Conservation (phyloP, 805 yeast species). For the Ogataea glucozyma region DNA sequence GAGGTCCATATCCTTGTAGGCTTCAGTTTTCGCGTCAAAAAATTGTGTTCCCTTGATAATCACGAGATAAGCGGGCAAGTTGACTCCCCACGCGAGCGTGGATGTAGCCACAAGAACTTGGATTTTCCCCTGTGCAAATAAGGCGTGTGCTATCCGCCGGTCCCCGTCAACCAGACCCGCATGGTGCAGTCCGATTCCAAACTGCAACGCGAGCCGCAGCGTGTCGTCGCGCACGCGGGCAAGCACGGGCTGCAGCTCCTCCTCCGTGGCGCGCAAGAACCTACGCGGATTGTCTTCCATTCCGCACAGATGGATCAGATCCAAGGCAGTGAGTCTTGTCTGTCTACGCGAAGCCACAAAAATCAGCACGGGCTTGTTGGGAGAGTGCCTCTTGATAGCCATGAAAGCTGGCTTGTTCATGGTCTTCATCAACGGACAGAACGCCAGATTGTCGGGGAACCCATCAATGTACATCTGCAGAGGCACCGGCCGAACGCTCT, state of each 20-base stretch:
- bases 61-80: conserved; percentile 77
- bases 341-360: conserved; percentile 85
- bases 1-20: conserved; percentile 76
- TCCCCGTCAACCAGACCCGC: conserved; percentile 79
- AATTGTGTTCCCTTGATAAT: conserved; percentile 76
- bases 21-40: conserved; percentile 63
- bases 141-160: conserved; percentile 65
- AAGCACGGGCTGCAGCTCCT: conserved; percentile 54
- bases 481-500: conserved; percentile 83
- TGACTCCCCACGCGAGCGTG: conserved; percentile 88
- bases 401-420: conserved; percentile 89
- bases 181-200: conserved; percentile 81
- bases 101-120: conserved; percentile 78
- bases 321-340: conserved; percentile 77
- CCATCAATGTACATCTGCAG: conserved; percentile 86
- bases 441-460: conserved; percentile 77
- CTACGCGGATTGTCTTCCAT: conserved; percentile 75
- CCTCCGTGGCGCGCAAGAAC: conserved; percentile 65
- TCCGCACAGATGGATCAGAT: conserved; percentile 76
- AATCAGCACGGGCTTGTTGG: conserved; percentile 78
- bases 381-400: conserved; percentile 92
- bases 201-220: conserved; percentile 66
- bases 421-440: conserved; percentile 81
- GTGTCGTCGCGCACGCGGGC: conserved; percentile 78
- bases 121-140: conserved; percentile 67